Conservation (phyloP, 441 rosid genomes). For the Arabidopsis lyrata region DNA sequence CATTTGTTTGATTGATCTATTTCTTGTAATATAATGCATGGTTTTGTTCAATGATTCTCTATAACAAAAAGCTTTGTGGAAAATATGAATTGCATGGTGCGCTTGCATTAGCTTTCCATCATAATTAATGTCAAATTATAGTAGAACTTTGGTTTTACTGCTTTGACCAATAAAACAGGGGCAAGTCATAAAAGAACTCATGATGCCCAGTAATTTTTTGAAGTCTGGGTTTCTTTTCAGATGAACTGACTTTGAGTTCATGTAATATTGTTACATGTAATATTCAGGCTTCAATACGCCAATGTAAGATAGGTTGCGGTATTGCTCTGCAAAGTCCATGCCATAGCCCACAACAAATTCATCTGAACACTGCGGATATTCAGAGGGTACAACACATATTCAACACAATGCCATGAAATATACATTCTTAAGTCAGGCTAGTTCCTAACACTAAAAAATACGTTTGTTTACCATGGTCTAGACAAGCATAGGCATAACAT, state of each 20-base stretch:
- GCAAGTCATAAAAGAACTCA: slow-evolving; percentile 13
- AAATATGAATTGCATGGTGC: not conserved
- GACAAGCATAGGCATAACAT: not conserved
- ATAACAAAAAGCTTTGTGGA: not conserved
- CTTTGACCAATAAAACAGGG: slow-evolving; percentile 6
- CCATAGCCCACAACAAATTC: slow-evolving; percentile 89
- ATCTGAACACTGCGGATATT: slow-evolving; percentile 81
- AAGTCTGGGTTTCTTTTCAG: not conserved
- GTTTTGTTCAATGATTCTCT: slow-evolving; percentile 3
- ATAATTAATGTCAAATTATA: slow-evolving; percentile 12
- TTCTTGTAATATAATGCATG: slow-evolving; percentile 23
- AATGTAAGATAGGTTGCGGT: slow-evolving; percentile 84
- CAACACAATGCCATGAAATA: not conserved
- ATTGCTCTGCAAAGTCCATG: slow-evolving; percentile 91
- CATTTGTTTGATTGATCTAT: slow-evolving; percentile 28
- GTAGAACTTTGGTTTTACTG: not conserved
- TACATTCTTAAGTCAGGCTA: not conserved
- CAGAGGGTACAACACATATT: slow-evolving; percentile 13
- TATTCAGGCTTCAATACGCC: slow-evolving; percentile 83
- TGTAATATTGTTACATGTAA: slow-evolving; percentile 52
- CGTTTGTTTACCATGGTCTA: not conserved
- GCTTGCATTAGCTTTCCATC: slow-evolving; percentile 17
- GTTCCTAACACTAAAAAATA: not conserved
- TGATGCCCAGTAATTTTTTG: not conserved
- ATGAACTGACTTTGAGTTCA: slow-evolving; percentile 12